phyloP scores from a whole-genome alignment of 2,329 filamentous ascomycete genomes.

The Arachnomyces sp. region DNA sequence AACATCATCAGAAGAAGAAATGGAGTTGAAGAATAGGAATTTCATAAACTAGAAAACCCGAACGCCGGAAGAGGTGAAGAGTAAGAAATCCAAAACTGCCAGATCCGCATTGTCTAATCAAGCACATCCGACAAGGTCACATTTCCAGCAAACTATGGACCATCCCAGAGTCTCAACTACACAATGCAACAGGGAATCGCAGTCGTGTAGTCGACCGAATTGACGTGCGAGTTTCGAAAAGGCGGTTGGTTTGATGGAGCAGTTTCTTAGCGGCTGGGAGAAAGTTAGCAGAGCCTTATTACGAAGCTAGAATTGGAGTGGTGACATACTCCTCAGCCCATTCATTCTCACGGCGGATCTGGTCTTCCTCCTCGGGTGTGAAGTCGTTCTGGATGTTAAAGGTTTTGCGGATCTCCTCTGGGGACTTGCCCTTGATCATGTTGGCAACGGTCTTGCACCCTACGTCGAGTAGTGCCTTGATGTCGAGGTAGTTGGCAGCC shows the following conservation, averaged over 20 bases:
- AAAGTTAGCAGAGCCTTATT: conserved; percentile 4
- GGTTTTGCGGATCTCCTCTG: conserved; percentile 97
- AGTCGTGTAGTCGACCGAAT: not conserved
- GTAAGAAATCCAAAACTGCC: too few species aligned
- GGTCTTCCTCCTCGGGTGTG: conserved; percentile 96
- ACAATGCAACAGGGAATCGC: too few species aligned
- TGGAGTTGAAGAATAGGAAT: too few species aligned
- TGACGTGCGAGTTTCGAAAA: not conserved
- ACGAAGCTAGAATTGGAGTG: conserved; percentile 1
- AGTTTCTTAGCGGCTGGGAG: conserved; percentile 43
- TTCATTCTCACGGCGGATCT: conserved; percentile 87
- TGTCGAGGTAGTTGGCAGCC: conserved; percentile 98
- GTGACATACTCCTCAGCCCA: conserved; percentile 69
- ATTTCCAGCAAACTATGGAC: too few species aligned
- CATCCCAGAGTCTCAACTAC: too few species aligned
- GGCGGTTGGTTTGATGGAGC: not conserved
- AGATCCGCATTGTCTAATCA: too few species aligned
- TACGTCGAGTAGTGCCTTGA: conserved; percentile 94
- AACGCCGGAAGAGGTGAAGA: too few species aligned
- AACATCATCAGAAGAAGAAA: too few species aligned
- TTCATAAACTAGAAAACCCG: too few species aligned
- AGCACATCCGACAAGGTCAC: too few species aligned
- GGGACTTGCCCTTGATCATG: conserved; percentile 99
- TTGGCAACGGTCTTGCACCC: conserved; percentile 99
- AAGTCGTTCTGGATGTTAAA: conserved; percentile 99